Evolutionary conservation across 495 filamentous ascomycete genomes (phyloP), one percentile per base, ranked within the genome.

Genomic region (Penicillium angulare): DNA sequence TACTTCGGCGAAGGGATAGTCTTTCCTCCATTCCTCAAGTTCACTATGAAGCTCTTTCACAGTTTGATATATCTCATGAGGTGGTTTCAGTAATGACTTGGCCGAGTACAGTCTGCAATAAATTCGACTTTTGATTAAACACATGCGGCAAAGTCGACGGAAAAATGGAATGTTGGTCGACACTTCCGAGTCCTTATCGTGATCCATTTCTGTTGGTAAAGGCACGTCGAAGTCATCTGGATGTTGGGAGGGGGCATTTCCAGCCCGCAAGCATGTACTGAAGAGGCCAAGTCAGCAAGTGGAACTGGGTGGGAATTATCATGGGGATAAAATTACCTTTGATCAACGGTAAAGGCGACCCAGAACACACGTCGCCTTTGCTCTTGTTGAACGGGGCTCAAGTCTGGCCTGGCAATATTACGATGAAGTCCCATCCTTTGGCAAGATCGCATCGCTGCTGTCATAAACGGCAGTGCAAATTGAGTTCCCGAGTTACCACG

Each of bases 381-480:
- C 64, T 98, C 93, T 48, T 88, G 86, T 63, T 97, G 92, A 20
- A 84, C 79, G 12, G 81, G 78, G 53, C 88, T 90, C 16, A 97
- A 75, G 53, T 90, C 87, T 61, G 96, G 95, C 3, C 87, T 84
- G 16, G 83, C 84, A 7, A 90, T 87, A 49, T 88, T 79, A 64
- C 95, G 95, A 68, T 98, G 93, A 29, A 98, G 78, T n/a, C 93
- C 93, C 63, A 98, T 96, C 59, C 85, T 90, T 57, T 96, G 91
- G 18, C 89, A 86, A 9, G 93, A 78, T 34, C 92, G 81, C 59
- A 97, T 90, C 6, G 93, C 93, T 7, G 93, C 89, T 7, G 92
- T 92, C 13, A 97, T 86, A 31, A 97, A 79, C 33, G 96, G 86
- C 64, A 90, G 87, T 10, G 89, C 86, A 7, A 89, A 88, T 57